Conservation (phyloP, 1,139 yeast species). For the Pichia sp. region DNA sequence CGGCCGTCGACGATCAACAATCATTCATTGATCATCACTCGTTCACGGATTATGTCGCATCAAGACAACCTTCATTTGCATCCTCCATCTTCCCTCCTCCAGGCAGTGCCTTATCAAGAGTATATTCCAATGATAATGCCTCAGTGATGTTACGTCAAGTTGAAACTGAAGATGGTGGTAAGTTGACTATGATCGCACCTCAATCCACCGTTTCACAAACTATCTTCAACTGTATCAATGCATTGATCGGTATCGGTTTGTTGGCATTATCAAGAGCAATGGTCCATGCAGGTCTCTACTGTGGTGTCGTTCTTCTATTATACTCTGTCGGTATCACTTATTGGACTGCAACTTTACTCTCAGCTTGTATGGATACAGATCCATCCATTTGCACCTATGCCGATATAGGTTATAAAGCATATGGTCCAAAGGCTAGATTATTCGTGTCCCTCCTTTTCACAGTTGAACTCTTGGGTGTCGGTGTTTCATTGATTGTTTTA, state of each 20-base stretch:
- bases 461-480: slow-evolving; percentile 56
- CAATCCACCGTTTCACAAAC: slow-evolving; percentile 92
- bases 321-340: slow-evolving; percentile 62
- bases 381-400: slow-evolving; percentile 88
- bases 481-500: slow-evolving; percentile 53
- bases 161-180: slow-evolving; percentile 71
- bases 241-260: slow-evolving; percentile 83
- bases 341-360: slow-evolving; percentile 66
- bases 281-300: slow-evolving; percentile 75
- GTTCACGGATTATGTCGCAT: slow-evolving; percentile 23
- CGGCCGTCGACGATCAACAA: slow-evolving; percentile 35
- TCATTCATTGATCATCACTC: slow-evolving; percentile 31
- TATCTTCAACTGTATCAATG: slow-evolving; percentile 81
- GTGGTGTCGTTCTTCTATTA: slow-evolving; percentile 56
- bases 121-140: slow-evolving; percentile 26
- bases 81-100: slow-evolving; percentile 18
- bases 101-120: slow-evolving; percentile 23
- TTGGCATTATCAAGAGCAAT: slow-evolving; percentile 82
- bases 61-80: slow-evolving; percentile 23
- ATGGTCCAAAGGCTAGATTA: slow-evolving; percentile 48
- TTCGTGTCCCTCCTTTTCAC: slow-evolving; percentile 72
- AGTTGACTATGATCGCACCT: slow-evolving; percentile 79
- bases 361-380: slow-evolving; percentile 78
- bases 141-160: slow-evolving; percentile 45
- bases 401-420: slow-evolving; percentile 46